Evolutionary conservation across 495 filamentous ascomycete species (phyloP).

Genomic region (Xeromyces bisporus): DNA sequence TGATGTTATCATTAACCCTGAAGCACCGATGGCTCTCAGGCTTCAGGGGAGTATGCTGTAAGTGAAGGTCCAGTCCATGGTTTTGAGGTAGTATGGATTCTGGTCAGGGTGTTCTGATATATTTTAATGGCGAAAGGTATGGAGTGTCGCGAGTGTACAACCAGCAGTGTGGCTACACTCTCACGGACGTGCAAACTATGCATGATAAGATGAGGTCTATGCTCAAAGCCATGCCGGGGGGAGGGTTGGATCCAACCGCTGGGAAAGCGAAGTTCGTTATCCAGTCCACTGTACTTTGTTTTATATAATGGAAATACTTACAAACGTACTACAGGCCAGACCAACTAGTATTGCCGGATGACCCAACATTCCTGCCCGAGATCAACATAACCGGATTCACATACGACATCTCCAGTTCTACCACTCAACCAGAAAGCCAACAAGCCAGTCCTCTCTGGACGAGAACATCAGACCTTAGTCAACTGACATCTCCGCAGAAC

Average conservation of each 20-base stretch:
- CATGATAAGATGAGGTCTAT: conserved; percentile 54
- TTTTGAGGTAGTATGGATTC: neutral
- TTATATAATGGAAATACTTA: conserved; percentile 4
- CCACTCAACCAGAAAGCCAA: conserved; percentile 5
- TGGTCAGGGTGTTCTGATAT: neutral
- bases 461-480: conserved; percentile 16
- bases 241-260: conserved; percentile 51
- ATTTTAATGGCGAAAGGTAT: conserved; percentile 29
- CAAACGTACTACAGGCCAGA: conserved; percentile 40
- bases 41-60: conserved; percentile 79
- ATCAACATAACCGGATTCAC: conserved; percentile 39
- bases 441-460: conserved; percentile 9
- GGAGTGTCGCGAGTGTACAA: conserved; percentile 70
- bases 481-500: conserved; percentile 13
- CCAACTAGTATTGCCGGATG: conserved; percentile 63
- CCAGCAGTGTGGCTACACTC: conserved; percentile 74
- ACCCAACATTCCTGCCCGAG: conserved; percentile 72
- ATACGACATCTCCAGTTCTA: conserved; percentile 29
- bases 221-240: conserved; percentile 35
- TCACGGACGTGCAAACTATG: conserved; percentile 61
- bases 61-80: conserved; percentile 4
- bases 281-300: no score
- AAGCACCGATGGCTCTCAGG: conserved; percentile 77
- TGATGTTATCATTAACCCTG: conserved; percentile 65
- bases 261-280: conserved; percentile 50